Evolutionary conservation across 2,329 filamentous ascomycete species (phyloP).

Genomic region (Rutstroemia sp.): DNA sequence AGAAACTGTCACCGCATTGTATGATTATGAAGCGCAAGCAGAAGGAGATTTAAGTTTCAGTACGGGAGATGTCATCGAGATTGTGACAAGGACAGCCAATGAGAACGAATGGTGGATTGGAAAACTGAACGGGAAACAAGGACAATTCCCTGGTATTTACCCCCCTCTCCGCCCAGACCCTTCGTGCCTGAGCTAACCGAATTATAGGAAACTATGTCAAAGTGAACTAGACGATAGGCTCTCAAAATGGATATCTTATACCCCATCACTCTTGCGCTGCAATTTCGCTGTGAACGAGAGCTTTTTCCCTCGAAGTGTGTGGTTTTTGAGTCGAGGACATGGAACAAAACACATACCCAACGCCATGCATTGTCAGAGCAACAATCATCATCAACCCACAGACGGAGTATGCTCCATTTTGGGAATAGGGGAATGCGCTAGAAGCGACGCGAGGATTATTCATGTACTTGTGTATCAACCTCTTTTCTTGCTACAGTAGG

Average conservation of each 20-base stretch:
- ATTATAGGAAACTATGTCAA: slow-evolving; percentile 44
- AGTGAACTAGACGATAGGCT: slow-evolving; percentile 25
- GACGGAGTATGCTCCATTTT: too few species aligned
- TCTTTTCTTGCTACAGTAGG: too few species aligned
- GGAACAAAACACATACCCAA: too few species aligned
- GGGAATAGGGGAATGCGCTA: too few species aligned
- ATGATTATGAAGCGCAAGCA: slow-evolving; percentile 93
- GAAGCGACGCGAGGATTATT: too few species aligned
- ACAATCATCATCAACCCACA: too few species aligned
- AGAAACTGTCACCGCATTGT: slow-evolving; percentile 83
- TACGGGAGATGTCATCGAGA: slow-evolving; percentile 84
- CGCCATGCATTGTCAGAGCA: too few species aligned
- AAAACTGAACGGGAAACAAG: slow-evolving; percentile 68
- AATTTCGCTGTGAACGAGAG: too few species aligned
- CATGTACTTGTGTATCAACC: too few species aligned
- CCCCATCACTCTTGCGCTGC: neutral
- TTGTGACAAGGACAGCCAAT: slow-evolving; percentile 74
- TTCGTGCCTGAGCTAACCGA: slow-evolving; percentile 11
- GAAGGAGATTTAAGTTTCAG: slow-evolving; percentile 89
- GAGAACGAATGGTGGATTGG: slow-evolving; percentile 98
- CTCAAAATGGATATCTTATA: neutral
- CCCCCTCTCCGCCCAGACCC: neutral
- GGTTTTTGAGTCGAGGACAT: too few species aligned
- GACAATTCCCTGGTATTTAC: slow-evolving; percentile 85
- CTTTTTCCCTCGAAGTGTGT: too few species aligned